A percentile compares a stretch with the other conserved stretches of the same genome.
Conservation (phyloP, 2,329 filamentous ascomycete genomes). For the Hypocreales sp. region DNA sequence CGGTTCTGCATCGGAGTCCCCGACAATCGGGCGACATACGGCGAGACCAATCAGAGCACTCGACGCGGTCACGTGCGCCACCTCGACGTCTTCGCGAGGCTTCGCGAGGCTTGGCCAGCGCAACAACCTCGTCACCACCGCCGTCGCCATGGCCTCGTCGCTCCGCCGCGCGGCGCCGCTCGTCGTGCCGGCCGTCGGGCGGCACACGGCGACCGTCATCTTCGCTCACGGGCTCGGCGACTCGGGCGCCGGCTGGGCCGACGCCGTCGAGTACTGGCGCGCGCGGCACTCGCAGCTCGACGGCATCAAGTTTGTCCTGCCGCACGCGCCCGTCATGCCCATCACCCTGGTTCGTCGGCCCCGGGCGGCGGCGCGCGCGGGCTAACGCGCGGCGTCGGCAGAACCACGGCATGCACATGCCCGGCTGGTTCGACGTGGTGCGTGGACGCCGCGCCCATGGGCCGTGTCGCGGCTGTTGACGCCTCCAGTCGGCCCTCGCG, state of each 20-base stretch:
- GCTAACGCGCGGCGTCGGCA: slow-evolving; percentile 14
- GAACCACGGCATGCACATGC: slow-evolving; percentile 69
- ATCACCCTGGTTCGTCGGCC: slow-evolving; percentile 48
- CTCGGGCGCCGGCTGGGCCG: slow-evolving; percentile 62
- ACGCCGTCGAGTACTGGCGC: slow-evolving; percentile 77
- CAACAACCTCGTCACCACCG: no score
- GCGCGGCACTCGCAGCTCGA: slow-evolving; percentile 64
- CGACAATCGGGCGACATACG: no score
- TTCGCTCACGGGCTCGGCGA: slow-evolving; percentile 89
- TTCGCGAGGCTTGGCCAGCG: no score
- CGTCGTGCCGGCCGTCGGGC: slow-evolving; percentile 62
- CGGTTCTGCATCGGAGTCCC: no score
- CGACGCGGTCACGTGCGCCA: no score
- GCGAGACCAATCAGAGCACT: no score
- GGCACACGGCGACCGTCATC: slow-evolving; percentile 89
- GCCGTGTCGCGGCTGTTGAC: no score
- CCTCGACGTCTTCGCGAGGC: no score
- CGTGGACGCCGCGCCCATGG: no score
- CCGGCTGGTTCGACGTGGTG: slow-evolving; percentile 77
- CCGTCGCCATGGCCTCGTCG: no score
- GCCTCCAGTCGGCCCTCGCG: neutral
- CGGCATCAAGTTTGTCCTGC: slow-evolving; percentile 87
- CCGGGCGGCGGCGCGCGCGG: no score
- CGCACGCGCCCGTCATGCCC: slow-evolving; percentile 74
- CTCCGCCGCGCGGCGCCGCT: slow-evolving; percentile 32